These are phyloP conservation scores for Mortierella sp. DNA, from an alignment of 371 early-diverging fungal species.

Conservation along the genomic window DNA sequence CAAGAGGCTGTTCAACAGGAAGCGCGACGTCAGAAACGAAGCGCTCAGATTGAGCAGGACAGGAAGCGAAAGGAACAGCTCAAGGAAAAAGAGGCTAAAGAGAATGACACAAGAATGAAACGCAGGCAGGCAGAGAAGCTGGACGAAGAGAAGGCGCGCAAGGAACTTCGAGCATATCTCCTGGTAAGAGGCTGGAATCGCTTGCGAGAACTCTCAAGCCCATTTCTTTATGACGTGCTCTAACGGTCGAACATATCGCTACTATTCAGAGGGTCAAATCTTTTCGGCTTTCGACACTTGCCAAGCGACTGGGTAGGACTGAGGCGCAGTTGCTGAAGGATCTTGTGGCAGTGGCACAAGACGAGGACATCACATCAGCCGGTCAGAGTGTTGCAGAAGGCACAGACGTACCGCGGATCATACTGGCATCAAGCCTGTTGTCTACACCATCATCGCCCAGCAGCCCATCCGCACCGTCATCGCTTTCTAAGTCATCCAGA, in stretches of 20 bases:
- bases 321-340: conserved; percentile 37
- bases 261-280: conserved; percentile 32
- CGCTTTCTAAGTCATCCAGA: not conserved
- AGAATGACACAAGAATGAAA: conserved; percentile 13
- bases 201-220: no score
- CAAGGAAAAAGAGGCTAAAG: conserved; percentile 35
- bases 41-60: conserved; percentile 36
- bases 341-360: conserved; percentile 27
- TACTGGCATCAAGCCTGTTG: conserved; percentile 13
- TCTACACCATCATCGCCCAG: conserved; percentile 3
- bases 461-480: not conserved
- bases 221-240: not conserved
- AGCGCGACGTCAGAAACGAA: conserved; percentile 35
- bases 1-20: conserved; percentile 39
- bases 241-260: not conserved
- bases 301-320: conserved; percentile 33
- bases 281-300: conserved; percentile 24
- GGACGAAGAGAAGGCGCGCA: conserved; percentile 30
- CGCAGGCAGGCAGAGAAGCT: conserved; percentile 17
- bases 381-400: not conserved
- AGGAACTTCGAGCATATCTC: conserved; percentile 35
- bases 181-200: conserved; percentile 16
- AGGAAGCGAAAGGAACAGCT: conserved; percentile 38
- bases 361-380: conserved; percentile 6
- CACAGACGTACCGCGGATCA: conserved; percentile 4